A percentile compares a stretch with the other conserved stretches of the same genome.
Conservation (phyloP, 202 grass and related monocot genomes). For the Carex arenaria region DNA sequence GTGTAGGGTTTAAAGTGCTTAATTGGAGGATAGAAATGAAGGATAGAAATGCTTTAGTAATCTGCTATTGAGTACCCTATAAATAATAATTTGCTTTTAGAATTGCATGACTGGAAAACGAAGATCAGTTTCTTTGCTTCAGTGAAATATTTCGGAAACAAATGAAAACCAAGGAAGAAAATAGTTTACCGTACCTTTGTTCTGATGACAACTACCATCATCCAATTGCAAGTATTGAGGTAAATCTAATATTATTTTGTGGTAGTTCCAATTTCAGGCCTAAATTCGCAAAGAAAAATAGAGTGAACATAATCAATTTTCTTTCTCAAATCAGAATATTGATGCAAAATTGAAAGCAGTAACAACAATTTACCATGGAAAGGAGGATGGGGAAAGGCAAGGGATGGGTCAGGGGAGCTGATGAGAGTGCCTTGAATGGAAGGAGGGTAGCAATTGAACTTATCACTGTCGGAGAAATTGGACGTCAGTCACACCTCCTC, state of each 20-base stretch:
- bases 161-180: neutral
- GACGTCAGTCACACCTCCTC: slow-evolving; percentile 41
- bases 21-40: too few relatives aligned
- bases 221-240: slow-evolving; percentile 23
- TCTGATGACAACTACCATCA: slow-evolving; percentile 19
- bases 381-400: slow-evolving; percentile 9
- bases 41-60: neutral
- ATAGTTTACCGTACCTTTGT: slow-evolving; percentile 10
- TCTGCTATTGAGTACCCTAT: neutral
- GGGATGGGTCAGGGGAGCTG: slow-evolving; percentile 27
- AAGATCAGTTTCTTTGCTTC: neutral
- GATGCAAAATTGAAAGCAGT: neutral
- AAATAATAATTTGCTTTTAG: neutral
- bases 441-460: slow-evolving; percentile 43
- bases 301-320: neutral
- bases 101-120: neutral
- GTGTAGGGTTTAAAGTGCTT: too few relatives aligned
- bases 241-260: slow-evolving; percentile 19
- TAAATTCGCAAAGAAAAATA: neutral
- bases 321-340: neutral
- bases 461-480: slow-evolving; percentile 28
- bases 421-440: slow-evolving; percentile 57
- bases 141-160: neutral
- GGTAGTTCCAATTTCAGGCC: slow-evolving; percentile 22
- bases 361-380: slow-evolving; percentile 5